Base-by-base conservation (phyloP, 768 basidiomycete species). In the Suillus discolor region DNA sequence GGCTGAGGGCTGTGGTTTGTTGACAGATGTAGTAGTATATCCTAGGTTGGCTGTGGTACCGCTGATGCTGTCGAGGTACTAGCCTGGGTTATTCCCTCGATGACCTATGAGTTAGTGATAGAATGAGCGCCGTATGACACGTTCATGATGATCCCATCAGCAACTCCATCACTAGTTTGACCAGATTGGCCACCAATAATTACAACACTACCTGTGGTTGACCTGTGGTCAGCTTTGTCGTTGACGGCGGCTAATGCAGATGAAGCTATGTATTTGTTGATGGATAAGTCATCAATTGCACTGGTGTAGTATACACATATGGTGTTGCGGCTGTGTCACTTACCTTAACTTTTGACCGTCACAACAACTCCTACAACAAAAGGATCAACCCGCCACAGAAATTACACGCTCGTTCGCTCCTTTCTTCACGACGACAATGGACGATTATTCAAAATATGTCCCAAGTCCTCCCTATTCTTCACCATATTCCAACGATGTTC, bases 391-490 rank as follows among this genome's bases (percentile, higher is more conserved):
- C 51, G 51, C 51, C 51, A 53, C 23, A 25, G 12, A 23, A 49
- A 15, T 23, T 31, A 31, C 39, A 25, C 41, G 38, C 57, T n/a
- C 31, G 47, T 36, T 28, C 36, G 4, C 61, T 54, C 20, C 31
- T 45, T 38, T 2, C 20, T 38, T 47, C 62, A 57, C 45, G 64
- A 72, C 60, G 25, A 36, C n/a, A 7, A 62, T 72, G 71, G 69
- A 63, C 67, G 65, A 23, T 62, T 71, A 76, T 25, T 34, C 63
- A 39, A 51, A 61, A 25, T 64, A 62, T 45, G 57, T 11, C 6
- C 36, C 65, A 28, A 31, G 60, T 45, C 28, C 51, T 28, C 60
- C 64, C 25, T 65, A 67, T 45, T 34, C 62, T 2, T 68, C 55
- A 15, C 64, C 71, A 18, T 53, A 38, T 2, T 16, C 61, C 31